A percentile compares a stretch with the other conserved stretches of the same genome.
These are phyloP conservation scores for Pythium dissotocum DNA, from an alignment of 352 stramenopile genomes.

Conservation along the genomic window DNA sequence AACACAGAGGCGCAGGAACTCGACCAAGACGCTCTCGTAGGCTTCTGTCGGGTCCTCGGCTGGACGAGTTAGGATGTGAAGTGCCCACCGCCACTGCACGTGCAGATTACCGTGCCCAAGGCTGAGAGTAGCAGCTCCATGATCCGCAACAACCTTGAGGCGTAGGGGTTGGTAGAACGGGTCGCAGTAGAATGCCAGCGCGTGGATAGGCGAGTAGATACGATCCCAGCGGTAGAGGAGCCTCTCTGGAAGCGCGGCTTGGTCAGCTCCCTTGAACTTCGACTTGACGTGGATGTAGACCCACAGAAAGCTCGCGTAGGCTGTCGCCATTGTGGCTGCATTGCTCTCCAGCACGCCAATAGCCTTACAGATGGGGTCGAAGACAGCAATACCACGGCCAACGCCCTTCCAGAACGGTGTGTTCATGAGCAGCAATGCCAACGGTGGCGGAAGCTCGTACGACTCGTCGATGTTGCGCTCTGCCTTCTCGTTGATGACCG, in stretches of 20 bases:
- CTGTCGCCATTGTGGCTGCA: background rate
- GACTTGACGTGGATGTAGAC: background rate
- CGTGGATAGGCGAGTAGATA: background rate
- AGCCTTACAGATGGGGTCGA: background rate
- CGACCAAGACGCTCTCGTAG: background rate
- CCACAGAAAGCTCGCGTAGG: background rate
- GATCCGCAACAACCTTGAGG: background rate
- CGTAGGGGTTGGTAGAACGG: background rate
- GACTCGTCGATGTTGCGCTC: background rate
- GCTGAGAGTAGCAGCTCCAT: background rate
- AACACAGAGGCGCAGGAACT: background rate
- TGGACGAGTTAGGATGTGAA: background rate
- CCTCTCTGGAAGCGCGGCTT: background rate
- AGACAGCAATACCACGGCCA: background rate
- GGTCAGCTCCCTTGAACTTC: background rate
- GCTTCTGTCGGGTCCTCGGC: background rate
- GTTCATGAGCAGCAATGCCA: background rate
- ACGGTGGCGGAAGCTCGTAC: background rate
- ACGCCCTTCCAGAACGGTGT: background rate
- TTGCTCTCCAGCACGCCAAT: background rate
- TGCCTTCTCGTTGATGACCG: background rate
- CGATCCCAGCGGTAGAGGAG: constrained; percentile 1
- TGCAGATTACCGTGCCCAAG: background rate
- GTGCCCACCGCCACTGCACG: background rate
- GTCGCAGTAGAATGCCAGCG: background rate